phyloP scores from a whole-genome alignment of 352 stramenopile genomes.

The Pythium brassicae region DNA sequence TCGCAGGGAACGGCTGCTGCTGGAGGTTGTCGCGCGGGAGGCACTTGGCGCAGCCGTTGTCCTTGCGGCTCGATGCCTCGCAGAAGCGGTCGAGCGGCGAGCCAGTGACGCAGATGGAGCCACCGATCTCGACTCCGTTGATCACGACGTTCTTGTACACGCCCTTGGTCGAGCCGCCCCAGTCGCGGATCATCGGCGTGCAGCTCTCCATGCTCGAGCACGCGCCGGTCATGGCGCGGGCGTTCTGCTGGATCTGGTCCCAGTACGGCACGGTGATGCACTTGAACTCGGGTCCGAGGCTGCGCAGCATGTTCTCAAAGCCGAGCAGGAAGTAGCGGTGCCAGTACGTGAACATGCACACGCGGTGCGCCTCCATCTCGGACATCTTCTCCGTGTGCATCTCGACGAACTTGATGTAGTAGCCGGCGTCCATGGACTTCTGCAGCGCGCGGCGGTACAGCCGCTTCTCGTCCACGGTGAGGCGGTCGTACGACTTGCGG shows the following conservation, averaged over 20 bases:
- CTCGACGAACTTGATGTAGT: constrained; percentile 86
- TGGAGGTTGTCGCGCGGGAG: constrained; percentile 69
- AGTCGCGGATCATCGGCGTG: constrained; percentile 61
- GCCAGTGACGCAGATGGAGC: constrained; percentile 43
- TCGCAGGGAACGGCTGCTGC: constrained; percentile 46
- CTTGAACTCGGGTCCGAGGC: constrained; percentile 72
- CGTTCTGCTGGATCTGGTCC: constrained; percentile 83
- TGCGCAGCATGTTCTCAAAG: constrained; percentile 85
- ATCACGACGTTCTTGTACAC: constrained; percentile 37
- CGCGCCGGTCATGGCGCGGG: constrained; percentile 47
- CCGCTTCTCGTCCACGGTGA: constrained; percentile 56
- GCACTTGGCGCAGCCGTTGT: constrained; percentile 44
- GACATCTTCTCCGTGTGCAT: constrained; percentile 87
- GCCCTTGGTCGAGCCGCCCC: constrained; percentile 55
- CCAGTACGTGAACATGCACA: constrained; percentile 89
- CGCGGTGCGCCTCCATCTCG: constrained; percentile 73
- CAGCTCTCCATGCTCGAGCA: constrained; percentile 76
- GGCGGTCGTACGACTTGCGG: constrained; percentile 67
- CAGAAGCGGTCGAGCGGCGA: constrained; percentile 73
- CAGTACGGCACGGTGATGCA: constrained; percentile 86
- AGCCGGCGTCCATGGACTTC: constrained; percentile 71
- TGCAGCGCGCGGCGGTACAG: constrained; percentile 73
- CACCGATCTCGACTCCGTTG: constrained; percentile 61
- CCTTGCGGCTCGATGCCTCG: constrained; percentile 44
- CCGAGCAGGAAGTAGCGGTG: constrained; percentile 74